phyloP scores from a whole-genome alignment of 306 rosid species.

The Sechiopsis laciniata region DNA sequence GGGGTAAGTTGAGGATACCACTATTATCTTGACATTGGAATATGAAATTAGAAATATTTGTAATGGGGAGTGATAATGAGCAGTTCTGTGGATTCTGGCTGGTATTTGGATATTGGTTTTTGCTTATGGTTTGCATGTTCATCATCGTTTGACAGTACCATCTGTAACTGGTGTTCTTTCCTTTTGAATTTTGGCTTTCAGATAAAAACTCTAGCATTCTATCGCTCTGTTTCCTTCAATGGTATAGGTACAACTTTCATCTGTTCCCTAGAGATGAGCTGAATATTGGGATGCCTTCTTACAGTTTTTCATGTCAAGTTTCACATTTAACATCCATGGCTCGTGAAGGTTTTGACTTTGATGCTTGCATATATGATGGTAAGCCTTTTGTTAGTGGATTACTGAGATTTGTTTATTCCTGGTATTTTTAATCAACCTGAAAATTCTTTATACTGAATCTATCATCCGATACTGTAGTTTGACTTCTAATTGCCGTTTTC shows the following conservation, averaged over 20 bases:
- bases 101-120: background rate
- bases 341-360: constrained; percentile 73
- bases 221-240: constrained; percentile 7
- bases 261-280: constrained; percentile 85
- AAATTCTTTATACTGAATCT: background rate
- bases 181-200: background rate
- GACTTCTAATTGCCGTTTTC: constrained; percentile 15
- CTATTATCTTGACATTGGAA: no score
- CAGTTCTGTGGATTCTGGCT: background rate
- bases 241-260: constrained; percentile 70
- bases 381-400: constrained; percentile 12
- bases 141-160: background rate
- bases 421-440: background rate
- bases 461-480: constrained; percentile 4
- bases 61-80: background rate
- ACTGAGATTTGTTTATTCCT: background rate
- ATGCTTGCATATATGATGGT: constrained; percentile 78
- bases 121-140: background rate
- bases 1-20: no score
- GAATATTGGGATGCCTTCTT: constrained; percentile 74
- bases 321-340: constrained; percentile 70
- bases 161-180: background rate
- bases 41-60: background rate
- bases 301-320: constrained; percentile 68
- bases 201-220: background rate